These are phyloP conservation scores for Scenedesmus sp. DNA, from an alignment of 163 green algal genomes.

Conservation along the genomic window DNA sequence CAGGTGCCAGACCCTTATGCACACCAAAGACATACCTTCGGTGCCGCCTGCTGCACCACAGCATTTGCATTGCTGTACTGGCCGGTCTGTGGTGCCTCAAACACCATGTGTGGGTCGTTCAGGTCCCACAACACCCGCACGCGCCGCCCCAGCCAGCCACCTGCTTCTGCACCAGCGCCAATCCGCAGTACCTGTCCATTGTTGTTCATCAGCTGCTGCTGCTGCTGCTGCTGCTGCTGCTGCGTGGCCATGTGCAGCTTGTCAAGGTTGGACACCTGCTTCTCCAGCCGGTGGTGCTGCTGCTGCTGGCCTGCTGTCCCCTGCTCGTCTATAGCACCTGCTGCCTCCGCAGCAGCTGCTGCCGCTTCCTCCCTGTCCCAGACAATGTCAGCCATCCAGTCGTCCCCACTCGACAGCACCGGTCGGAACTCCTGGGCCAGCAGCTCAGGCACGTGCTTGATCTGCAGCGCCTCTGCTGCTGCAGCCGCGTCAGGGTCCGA, in stretches of 20 bases:
- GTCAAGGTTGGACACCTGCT: conserved; percentile 24
- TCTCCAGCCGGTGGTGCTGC: conserved; percentile 25
- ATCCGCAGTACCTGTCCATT: not conserved
- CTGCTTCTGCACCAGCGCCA: not conserved
- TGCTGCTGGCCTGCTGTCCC: not conserved
- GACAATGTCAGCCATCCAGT: conserved; percentile 31
- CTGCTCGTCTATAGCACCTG: conserved; percentile 9
- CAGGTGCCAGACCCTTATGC: not conserved
- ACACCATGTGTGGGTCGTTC: conserved; percentile 55
- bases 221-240: conserved; percentile 19
- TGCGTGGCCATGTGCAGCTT: not conserved
- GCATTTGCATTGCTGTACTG: conserved; percentile 21
- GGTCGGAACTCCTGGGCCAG: conserved; percentile 14
- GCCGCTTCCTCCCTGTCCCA: conserved; percentile 39
- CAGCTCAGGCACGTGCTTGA: conserved; percentile 45
- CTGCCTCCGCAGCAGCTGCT: not conserved
- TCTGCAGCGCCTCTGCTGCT: conserved; percentile 35
- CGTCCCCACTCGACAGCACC: conserved; percentile 32
- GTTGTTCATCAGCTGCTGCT: conserved; percentile 28
- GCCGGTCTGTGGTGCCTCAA: conserved; percentile 14
- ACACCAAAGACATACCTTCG: not conserved
- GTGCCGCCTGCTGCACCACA: conserved; percentile 23
- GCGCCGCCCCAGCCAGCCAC: not conserved
- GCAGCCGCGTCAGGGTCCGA: not conserved
- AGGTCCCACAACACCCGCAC: conserved; percentile 46